These are phyloP conservation scores for Adenanthera pavonina DNA, from an alignment of 306 rosid genomes.

Conservation along the genomic window DNA sequence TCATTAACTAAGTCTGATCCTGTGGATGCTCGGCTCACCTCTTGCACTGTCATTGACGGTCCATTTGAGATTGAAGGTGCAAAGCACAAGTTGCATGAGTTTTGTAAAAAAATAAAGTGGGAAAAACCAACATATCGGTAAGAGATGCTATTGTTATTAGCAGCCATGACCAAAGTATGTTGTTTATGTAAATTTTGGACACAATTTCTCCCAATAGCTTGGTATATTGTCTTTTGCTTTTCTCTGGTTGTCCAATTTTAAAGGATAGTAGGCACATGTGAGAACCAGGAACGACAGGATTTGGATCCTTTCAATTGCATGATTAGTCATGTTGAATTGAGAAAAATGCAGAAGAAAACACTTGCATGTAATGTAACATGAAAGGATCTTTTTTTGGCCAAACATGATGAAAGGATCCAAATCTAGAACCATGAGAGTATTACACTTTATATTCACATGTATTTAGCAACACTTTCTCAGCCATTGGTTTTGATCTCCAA, in stretches of 20 bases:
- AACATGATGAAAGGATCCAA: background rate
- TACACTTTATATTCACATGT: background rate
- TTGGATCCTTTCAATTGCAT: background rate
- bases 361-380: background rate
- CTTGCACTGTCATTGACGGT: slow-evolving; percentile 34
- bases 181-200: background rate
- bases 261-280: background rate
- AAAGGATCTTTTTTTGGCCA: background rate
- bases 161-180: background rate
- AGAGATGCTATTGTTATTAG: slow-evolving; percentile 18
- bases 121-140: slow-evolving; percentile 65
- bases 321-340: background rate
- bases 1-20: slow-evolving; percentile 41
- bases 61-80: slow-evolving; percentile 58
- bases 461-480: background rate
- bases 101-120: slow-evolving; percentile 69
- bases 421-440: background rate
- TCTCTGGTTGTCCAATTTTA: slow-evolving; percentile 1
- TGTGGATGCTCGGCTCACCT: background rate
- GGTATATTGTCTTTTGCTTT: slow-evolving; percentile 8
- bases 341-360: background rate
- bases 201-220: background rate
- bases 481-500: background rate
- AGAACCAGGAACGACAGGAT: background rate
- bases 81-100: slow-evolving; percentile 60